Evolutionary conservation across 805 yeast genomes (phyloP), one percentile per base, ranked within the genome.

Genomic region (Lipomyces yamanashiensis): DNA sequence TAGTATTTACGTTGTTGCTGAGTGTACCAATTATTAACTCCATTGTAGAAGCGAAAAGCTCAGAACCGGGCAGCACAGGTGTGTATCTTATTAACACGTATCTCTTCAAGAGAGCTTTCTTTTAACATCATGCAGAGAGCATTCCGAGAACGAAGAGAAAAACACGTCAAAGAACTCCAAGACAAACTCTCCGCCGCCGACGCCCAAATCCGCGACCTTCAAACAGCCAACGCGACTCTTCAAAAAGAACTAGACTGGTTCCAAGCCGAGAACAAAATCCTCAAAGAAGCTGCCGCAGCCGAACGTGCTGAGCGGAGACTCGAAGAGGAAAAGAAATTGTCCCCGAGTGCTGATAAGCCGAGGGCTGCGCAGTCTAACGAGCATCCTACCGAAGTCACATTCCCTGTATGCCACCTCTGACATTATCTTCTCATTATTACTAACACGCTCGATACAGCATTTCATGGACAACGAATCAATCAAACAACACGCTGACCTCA

Each of bases 11-110:
- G 12, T 2, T 33, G 17, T 21, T 1, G 13, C 8, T 21, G 9
- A 21, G 19, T 15, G 2, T 9, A 2, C 8, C 10, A 21, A 3
- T 19, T 21, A 12, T 17, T 36, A 15, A 36, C 54, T 34, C 19
- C 34, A 2, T 17, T 44, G 10, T 64, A 90, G 90, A 12, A 81
- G 80, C 51, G 80, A 75, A 61, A 64, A 39, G 63, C 61, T 3
- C 66, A 64, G 47, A 64, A 64, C 47, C 36, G 68, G 17, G 62
- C 56, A 4, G 68, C 68, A 19, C 68, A 64, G 60, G 62, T 48
- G 52, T 3, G 58, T 8, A n/a, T 23, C 41, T 13, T 15, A 9
- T 8, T n/a, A n/a, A 4, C 21, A 2, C 19, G 2, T 7, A n/a
- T 50, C 5, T 7, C 10, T 33, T 15, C 47, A 45, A 4, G n/a